Conservation (phyloP, 179 eudicot species). For the Spergularia azorica region DNA sequence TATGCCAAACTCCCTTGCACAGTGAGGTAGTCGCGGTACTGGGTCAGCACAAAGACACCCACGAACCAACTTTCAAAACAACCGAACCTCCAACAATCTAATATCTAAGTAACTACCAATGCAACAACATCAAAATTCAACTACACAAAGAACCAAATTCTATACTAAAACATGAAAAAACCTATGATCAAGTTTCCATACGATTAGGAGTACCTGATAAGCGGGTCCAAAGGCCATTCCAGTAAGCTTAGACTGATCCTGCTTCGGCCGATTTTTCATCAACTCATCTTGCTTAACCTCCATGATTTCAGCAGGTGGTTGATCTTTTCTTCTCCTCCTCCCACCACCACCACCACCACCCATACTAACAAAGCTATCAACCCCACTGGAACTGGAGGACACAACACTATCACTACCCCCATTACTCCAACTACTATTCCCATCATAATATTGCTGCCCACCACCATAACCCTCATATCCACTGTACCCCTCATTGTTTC, state of each 20-base stretch:
- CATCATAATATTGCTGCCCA: constrained; percentile 35
- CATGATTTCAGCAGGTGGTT: constrained; percentile 54
- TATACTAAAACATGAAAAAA: not conserved
- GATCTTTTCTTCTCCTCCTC: constrained; percentile 73
- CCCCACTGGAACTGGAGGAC: constrained; percentile 5
- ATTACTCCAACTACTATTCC: constrained; percentile 29
- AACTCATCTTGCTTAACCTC: constrained; percentile 97
- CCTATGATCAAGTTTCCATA: not conserved
- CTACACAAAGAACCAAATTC: not conserved
- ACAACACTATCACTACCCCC: constrained; percentile 19
- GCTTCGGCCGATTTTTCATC: constrained; percentile 82
- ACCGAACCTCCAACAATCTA: not conserved
- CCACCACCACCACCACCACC: constrained; percentile 30
- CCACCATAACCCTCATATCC: constrained; percentile 19
- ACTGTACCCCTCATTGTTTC: not conserved
- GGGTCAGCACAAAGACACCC: not conserved
- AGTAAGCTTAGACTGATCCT: constrained; percentile 69
- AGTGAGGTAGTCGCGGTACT: too few species aligned
- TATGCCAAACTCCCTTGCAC: not conserved
- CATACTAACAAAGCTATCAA: constrained; percentile 40
- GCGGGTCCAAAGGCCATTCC: constrained; percentile 93
- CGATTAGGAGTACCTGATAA: constrained; percentile 56
- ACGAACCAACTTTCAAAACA: not conserved
- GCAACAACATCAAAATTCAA: not conserved
- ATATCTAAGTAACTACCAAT: not conserved